phyloP scores from a whole-genome alignment of 1,284 basidiomycete genomes.

The Sporisorium scitamineum region DNA sequence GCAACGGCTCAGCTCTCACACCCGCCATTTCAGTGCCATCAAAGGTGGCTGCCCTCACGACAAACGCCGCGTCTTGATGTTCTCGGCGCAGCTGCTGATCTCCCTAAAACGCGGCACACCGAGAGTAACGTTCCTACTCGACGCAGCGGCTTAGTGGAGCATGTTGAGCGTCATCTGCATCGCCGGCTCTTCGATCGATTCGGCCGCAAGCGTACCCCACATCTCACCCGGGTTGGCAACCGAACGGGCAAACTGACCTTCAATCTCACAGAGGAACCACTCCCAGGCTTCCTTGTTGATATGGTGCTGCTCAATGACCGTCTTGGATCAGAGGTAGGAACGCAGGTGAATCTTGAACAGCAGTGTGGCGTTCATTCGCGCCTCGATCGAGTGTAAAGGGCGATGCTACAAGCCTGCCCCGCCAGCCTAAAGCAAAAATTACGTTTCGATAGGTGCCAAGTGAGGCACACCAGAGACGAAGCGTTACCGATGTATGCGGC shows the following conservation, averaged over 20 bases:
- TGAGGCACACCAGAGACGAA: too few species aligned
- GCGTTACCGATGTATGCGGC: too few species aligned
- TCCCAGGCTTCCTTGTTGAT: constrained; percentile 81
- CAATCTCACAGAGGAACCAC: constrained; percentile 96
- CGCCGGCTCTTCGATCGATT: constrained; percentile 98
- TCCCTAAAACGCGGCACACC: constrained; percentile 99
- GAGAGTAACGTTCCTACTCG: constrained; percentile 97
- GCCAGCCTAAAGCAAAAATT: too few species aligned
- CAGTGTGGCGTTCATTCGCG: constrained; percentile 89
- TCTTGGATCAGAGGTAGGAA: constrained; percentile 65
- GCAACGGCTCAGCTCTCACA: too few species aligned
- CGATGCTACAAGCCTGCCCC: too few species aligned
- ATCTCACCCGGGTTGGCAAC: constrained; percentile 95
- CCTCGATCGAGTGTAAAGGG: too few species aligned
- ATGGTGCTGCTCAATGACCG: constrained; percentile 67
- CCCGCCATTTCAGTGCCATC: too few species aligned
- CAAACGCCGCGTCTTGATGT: constrained; percentile 99
- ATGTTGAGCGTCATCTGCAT: constrained; percentile 99
- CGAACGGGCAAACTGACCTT: constrained; percentile 78
- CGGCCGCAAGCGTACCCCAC: constrained; percentile 97
- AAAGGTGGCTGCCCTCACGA: too few species aligned
- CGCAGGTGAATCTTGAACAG: constrained; percentile 82
- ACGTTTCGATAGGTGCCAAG: too few species aligned
- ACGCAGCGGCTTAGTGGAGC: constrained; percentile 97
- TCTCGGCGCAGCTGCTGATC: constrained; percentile 98